Percentiles rank a stretch among this genome's conserved stretches.
phyloP scores from a whole-genome alignment of 1,284 basidiomycete genomes.

The Malassezia brasiliensis region DNA sequence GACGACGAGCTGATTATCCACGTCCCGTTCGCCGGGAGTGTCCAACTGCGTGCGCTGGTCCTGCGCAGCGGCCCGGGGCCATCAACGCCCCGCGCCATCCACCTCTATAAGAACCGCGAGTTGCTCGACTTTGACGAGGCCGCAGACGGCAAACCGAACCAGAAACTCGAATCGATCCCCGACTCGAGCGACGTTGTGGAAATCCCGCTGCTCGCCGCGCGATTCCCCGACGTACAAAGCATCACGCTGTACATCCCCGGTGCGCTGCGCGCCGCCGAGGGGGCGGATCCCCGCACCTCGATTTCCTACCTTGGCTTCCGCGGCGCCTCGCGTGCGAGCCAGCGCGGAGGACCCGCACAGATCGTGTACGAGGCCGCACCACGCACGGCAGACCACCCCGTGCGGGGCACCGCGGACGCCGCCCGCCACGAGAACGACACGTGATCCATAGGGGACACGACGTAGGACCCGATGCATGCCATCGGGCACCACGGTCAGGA shows the following conservation, averaged over 20 bases:
- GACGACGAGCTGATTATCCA: constrained; percentile 39
- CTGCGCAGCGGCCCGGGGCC: constrained; percentile 20
- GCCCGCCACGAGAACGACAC: constrained; percentile 6
- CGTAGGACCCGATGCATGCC: too few relatives aligned
- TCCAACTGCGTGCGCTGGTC: constrained; percentile 31
- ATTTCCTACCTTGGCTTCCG: constrained; percentile 42
- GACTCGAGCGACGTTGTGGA: constrained; percentile 28
- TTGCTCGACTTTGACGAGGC: constrained; percentile 34
- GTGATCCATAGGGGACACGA: not conserved
- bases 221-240: constrained; percentile 33
- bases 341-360: constrained; percentile 23
- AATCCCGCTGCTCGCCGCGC: constrained; percentile 36
- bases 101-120: constrained; percentile 33
- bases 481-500: too few relatives aligned
- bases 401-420: constrained; percentile 20
- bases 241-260: constrained; percentile 36
- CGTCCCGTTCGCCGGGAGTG: constrained; percentile 36
- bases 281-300: constrained; percentile 12
- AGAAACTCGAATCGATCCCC: constrained; percentile 33
- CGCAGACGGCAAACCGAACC: constrained; percentile 14
- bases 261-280: constrained; percentile 20
- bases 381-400: constrained; percentile 36
- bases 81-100: constrained; percentile 27
- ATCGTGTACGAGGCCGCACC: constrained; percentile 45
- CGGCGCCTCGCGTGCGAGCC: constrained; percentile 19